Evolutionary conservation across 2,329 filamentous ascomycete species (phyloP).

Genomic region (Fusarium staphyleae): DNA sequence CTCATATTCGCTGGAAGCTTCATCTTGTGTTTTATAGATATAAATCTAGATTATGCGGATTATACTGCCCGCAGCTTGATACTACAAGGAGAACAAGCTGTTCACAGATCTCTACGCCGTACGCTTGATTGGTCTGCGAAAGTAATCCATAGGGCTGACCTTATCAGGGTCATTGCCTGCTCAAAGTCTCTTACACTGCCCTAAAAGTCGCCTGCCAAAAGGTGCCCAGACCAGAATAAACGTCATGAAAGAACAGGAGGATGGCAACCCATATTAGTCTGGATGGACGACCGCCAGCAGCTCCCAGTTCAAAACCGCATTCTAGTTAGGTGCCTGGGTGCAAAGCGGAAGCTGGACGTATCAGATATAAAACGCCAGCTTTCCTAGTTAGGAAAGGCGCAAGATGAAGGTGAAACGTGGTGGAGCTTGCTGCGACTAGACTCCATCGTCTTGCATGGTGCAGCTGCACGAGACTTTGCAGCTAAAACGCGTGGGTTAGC

Average conservation of each 20-base stretch:
- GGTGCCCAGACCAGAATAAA: background rate
- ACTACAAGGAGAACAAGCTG: no score
- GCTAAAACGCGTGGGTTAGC: slow-evolving; percentile 15
- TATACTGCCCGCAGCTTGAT: no score
- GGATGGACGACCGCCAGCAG: background rate
- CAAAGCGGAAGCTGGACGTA: background rate
- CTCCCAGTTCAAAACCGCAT: background rate
- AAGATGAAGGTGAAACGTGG: slow-evolving; percentile 33
- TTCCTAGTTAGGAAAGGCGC: slow-evolving; percentile 28
- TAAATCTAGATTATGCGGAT: no score
- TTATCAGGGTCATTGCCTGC: background rate
- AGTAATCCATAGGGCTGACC: slow-evolving; percentile 1
- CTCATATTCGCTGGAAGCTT: no score
- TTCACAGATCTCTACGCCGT: no score
- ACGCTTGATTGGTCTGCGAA: no score
- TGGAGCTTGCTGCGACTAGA: slow-evolving; percentile 26
- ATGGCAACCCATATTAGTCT: background rate
- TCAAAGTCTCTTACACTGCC: background rate
- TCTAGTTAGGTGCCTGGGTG: no score
- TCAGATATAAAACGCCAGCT: background rate
- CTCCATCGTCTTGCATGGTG: slow-evolving; percentile 20
- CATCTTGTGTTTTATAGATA: no score
- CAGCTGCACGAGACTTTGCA: background rate
- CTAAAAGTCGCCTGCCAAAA: background rate
- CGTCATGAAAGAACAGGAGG: background rate